Evolutionary conservation across 2,329 filamentous ascomycete species (phyloP).

Genomic region (Pseudogymnoascus sp.): DNA sequence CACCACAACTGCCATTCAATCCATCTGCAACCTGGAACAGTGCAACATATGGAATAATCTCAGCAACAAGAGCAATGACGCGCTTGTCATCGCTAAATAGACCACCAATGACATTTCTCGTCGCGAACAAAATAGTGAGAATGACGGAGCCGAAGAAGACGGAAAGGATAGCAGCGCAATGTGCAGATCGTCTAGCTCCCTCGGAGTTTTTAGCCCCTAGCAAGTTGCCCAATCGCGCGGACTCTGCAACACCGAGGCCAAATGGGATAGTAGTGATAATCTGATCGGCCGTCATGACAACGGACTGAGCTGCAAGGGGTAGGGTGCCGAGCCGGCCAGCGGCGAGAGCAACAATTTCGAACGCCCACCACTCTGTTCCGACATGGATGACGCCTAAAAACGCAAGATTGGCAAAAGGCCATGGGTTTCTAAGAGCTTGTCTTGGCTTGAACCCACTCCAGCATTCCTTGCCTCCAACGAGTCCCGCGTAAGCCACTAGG

Average conservation of each 20-base stretch:
- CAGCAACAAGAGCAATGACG: constrained; percentile 65
- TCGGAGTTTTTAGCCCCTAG: constrained; percentile 60
- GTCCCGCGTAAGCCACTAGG: constrained; percentile 64
- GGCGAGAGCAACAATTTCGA: constrained; percentile 80
- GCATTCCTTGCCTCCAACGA: constrained; percentile 64
- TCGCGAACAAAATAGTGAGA: constrained; percentile 60
- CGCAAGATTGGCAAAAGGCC: constrained; percentile 67
- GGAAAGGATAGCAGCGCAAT: constrained; percentile 67
- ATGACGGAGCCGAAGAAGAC: constrained; percentile 62
- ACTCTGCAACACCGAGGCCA: constrained; percentile 75
- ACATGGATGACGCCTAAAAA: constrained; percentile 73
- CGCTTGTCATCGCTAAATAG: constrained; percentile 73
- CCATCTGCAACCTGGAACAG: constrained; percentile 88
- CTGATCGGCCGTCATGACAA: constrained; percentile 86
- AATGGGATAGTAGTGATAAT: constrained; percentile 76
- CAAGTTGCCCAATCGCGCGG: constrained; percentile 70
- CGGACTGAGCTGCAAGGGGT: constrained; percentile 72
- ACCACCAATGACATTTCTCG: constrained; percentile 64
- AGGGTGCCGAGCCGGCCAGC: constrained; percentile 75
- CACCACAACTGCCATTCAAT: constrained; percentile 77
- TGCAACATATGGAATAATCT: constrained; percentile 79
- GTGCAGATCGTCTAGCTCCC: constrained; percentile 65
- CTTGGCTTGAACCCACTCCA: constrained; percentile 66
- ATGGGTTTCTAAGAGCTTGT: constrained; percentile 57
- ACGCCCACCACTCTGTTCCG: constrained; percentile 91